phyloP scores from a whole-genome alignment of 2,329 filamentous ascomycete species.

The Colletotrichum truncatum region DNA sequence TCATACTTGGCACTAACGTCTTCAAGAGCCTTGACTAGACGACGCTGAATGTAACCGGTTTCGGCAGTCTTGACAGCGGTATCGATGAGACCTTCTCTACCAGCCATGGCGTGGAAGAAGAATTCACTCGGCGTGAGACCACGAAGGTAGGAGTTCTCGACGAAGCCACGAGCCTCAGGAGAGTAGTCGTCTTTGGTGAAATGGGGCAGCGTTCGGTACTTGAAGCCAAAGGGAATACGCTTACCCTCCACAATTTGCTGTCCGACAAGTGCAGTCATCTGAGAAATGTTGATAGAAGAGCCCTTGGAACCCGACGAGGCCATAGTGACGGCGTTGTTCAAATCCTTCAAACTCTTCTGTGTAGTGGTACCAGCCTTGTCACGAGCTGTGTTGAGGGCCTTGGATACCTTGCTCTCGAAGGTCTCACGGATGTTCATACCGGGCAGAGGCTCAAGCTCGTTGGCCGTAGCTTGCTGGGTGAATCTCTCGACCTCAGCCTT shows the following conservation, averaged over 20 bases:
- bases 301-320: conserved; percentile 97
- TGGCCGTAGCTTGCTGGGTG: conserved; percentile 81
- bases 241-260: conserved; percentile 99
- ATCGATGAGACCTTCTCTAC: conserved; percentile 99
- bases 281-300: conserved; percentile 98
- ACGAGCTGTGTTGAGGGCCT: conserved; percentile 93
- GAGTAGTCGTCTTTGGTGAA: conserved; percentile 99
- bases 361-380: conserved; percentile 95
- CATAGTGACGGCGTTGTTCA: conserved; percentile 98
- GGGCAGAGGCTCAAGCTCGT: conserved; percentile 89
- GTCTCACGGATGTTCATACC: conserved; percentile 99
- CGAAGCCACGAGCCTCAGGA: conserved; percentile 94
- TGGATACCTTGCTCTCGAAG: conserved; percentile 96
- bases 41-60: conserved; percentile 98
- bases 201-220: conserved; percentile 95
- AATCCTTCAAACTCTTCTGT: conserved; percentile 90
- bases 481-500: conserved; percentile 83
- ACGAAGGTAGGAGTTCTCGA: conserved; percentile 98
- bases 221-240: conserved; percentile 99
- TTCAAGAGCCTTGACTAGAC: conserved; percentile 97
- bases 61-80: conserved; percentile 99
- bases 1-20: conserved; percentile 98
- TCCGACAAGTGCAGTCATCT: conserved; percentile 98
- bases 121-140: conserved; percentile 96
- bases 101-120: conserved; percentile 99